Evolutionary conservation across 441 rosid genomes (phyloP).

Genomic region (Gossypium davidsonii): DNA sequence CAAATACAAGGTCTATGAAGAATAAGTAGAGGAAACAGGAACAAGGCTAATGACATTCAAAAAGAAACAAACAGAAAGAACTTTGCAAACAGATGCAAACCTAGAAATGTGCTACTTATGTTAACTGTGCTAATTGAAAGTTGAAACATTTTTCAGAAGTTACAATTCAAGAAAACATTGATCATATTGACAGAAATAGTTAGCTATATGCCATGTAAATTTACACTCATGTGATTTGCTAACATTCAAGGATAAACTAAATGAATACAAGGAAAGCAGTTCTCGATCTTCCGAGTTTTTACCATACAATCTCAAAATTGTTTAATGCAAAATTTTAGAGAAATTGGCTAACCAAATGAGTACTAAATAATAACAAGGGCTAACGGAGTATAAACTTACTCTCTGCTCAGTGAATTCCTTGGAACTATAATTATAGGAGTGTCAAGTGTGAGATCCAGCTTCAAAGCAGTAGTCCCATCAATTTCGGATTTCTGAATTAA

Average conservation of each 20-base stretch:
- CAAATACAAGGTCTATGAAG: not conserved
- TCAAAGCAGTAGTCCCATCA: conserved; percentile 90
- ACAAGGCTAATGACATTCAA: not conserved
- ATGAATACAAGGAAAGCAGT: not conserved
- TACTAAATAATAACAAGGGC: conserved; percentile 8
- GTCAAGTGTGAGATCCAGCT: conserved; percentile 92
- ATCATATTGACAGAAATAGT: not conserved
- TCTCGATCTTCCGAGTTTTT: conserved; percentile 6
- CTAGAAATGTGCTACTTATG: not conserved
- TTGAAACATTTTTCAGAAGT: not conserved
- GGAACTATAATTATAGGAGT: conserved; percentile 92
- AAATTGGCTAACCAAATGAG: conserved; percentile 5
- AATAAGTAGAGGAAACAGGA: not conserved
- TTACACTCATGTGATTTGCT: not conserved
- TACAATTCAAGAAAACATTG: not conserved
- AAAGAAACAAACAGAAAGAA: not conserved
- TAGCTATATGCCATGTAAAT: not conserved
- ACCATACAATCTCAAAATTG: not conserved
- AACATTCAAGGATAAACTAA: not conserved
- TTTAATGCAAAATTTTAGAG: conserved; percentile 5
- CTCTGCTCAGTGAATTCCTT: conserved; percentile 78
- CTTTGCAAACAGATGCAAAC: not conserved
- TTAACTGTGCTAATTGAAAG: not conserved
- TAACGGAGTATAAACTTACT: conserved; percentile 44
- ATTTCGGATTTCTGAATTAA: conserved; percentile 89